Percentiles rank a stretch among this genome's conserved stretches.
Evolutionary conservation across 2,329 filamentous ascomycete genomes (phyloP).

Genomic region (Rhynchosporium secalis): DNA sequence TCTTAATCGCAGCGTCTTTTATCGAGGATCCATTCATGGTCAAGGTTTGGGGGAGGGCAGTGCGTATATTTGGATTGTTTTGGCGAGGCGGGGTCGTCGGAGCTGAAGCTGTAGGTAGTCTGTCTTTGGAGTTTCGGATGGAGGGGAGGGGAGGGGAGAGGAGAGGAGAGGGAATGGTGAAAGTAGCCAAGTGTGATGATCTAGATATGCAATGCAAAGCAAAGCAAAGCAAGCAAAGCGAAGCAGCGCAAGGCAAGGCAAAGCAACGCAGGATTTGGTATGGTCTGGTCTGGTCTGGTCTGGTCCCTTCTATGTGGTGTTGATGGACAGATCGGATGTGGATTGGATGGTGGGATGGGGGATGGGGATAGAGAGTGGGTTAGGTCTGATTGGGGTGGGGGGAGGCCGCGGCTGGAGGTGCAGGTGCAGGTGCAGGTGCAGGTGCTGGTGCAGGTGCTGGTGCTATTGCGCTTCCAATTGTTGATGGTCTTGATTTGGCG

Average conservation of each 20-base stretch:
- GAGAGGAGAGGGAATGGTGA: not conserved
- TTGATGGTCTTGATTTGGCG: no score
- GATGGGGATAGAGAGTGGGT: no score
- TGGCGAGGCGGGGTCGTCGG: constrained; percentile 6
- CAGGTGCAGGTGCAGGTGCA: no score
- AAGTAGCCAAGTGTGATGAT: not conserved
- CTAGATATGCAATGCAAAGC: not conserved
- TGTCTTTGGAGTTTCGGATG: not conserved
- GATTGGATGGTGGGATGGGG: not conserved
- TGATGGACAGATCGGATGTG: not conserved
- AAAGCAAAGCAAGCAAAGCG: not conserved
- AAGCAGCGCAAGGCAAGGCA: not conserved
- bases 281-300: constrained; percentile 12
- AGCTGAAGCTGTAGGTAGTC: no score
- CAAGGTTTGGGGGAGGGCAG: not conserved
- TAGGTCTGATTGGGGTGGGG: no score
- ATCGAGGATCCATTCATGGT: constrained; percentile 39
- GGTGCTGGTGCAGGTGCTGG: no score
- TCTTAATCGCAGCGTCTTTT: constrained; percentile 32
- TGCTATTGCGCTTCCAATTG: no score
- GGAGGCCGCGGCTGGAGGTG: no score
- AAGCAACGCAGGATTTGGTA: not conserved
- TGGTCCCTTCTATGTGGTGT: not conserved
- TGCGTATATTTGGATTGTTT: not conserved
- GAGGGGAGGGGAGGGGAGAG: not conserved